phyloP scores from a whole-genome alignment of 202 grass and related monocot species.

The Elaeis oleifera region DNA sequence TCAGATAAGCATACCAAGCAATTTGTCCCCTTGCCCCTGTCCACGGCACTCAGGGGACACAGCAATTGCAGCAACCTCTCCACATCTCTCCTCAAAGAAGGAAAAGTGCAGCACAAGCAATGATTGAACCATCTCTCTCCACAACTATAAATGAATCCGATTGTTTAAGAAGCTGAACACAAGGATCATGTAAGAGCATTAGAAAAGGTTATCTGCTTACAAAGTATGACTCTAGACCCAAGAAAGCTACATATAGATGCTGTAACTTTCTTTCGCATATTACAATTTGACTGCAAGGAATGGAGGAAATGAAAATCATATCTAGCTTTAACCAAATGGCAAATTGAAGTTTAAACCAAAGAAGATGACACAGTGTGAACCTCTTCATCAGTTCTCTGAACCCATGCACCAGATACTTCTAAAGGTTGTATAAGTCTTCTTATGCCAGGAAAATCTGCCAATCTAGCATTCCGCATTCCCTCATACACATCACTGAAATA shows the following conservation, averaged over 20 bases:
- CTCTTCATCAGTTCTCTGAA: slow-evolving; percentile 72
- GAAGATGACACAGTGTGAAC: slow-evolving; percentile 28
- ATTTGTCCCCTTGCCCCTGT: slow-evolving; percentile 75
- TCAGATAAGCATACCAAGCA: slow-evolving; percentile 51
- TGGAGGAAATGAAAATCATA: slow-evolving; percentile 11
- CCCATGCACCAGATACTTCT: slow-evolving; percentile 66
- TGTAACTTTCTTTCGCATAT: too few species aligned
- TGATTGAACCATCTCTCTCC: slow-evolving; percentile 87
- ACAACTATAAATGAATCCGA: slow-evolving; percentile 69
- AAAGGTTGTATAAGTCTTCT: slow-evolving; percentile 73
- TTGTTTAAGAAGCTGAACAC: slow-evolving; percentile 68
- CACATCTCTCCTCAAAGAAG: slow-evolving; percentile 68
- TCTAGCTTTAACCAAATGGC: neutral
- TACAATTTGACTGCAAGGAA: neutral
- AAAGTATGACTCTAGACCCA: too few species aligned
- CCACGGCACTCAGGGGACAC: slow-evolving; percentile 90
- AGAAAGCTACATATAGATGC: too few species aligned
- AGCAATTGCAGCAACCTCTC: slow-evolving; percentile 78
- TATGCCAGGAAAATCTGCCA: slow-evolving; percentile 64
- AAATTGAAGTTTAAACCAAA: slow-evolving; percentile 2
- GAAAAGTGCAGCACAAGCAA: slow-evolving; percentile 74
- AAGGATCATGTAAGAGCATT: neutral
- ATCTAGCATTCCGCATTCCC: slow-evolving; percentile 72
- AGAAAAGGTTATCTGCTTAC: slow-evolving; percentile 5
- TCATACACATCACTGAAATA: slow-evolving; percentile 81